Evolutionary conservation across 768 basidiomycete genomes (phyloP).

Genomic region (Boletus rufocinnamomeus): DNA sequence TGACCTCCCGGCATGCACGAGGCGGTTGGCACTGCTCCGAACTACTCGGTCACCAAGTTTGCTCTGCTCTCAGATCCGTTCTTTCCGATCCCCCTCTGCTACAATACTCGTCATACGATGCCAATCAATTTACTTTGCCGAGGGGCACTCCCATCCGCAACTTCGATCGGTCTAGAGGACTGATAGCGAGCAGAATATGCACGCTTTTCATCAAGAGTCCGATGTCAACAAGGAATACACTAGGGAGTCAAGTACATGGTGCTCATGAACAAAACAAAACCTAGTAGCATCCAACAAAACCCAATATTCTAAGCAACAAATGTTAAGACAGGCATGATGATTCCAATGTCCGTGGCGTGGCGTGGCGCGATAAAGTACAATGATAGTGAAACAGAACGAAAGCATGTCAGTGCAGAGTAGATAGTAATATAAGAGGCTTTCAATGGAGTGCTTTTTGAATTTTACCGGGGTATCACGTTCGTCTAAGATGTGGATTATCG

Average conservation of each 20-base stretch:
- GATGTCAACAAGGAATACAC: constrained; percentile 5
- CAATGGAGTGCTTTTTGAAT: background rate
- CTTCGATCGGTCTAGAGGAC: background rate
- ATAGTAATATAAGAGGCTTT: background rate
- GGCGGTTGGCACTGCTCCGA: background rate
- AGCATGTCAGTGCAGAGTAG: background rate
- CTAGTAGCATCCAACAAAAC: constrained; percentile 2
- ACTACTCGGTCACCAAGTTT: background rate
- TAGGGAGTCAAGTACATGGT: constrained; percentile 1
- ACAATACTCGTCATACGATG: too few relatives aligned
- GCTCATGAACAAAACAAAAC: constrained; percentile 5
- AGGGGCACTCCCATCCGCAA: background rate
- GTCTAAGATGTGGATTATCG: constrained; percentile 18
- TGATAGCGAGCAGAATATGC: background rate
- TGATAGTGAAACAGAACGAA: constrained; percentile 10
- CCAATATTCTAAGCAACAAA: constrained; percentile 8
- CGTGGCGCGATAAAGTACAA: constrained; percentile 14
- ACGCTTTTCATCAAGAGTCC: background rate
- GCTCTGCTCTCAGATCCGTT: background rate
- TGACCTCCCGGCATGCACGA: background rate
- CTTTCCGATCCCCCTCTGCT: too few relatives aligned
- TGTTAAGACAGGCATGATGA: constrained; percentile 13
- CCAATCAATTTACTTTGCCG: too few relatives aligned
- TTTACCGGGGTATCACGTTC: background rate
- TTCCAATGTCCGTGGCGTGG: constrained; percentile 13